A percentile compares a stretch with the other conserved stretches of the same genome.
phyloP scores from a whole-genome alignment of 1,284 basidiomycete genomes.

The Austroboletus niveus region DNA sequence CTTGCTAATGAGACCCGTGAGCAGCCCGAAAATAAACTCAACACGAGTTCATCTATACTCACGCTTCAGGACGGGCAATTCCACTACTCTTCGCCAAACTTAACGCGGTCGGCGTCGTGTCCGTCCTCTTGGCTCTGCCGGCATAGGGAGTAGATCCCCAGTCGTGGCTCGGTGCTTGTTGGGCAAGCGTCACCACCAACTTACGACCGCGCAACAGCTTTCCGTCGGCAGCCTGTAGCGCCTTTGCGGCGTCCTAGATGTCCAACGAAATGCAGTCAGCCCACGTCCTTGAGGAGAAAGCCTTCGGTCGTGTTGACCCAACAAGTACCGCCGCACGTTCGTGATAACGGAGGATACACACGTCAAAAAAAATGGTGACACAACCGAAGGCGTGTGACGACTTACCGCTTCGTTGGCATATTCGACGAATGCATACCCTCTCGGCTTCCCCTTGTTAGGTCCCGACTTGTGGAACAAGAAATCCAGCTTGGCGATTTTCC shows the following conservation, averaged over 20 bases:
- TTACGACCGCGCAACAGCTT: slow-evolving; percentile 84
- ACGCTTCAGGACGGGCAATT: slow-evolving; percentile 61
- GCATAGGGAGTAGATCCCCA: slow-evolving; percentile 28
- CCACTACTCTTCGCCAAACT: slow-evolving; percentile 79
- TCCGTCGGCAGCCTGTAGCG: slow-evolving; percentile 74
- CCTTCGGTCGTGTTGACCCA: slow-evolving; percentile 22
- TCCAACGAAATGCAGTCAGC: slow-evolving; percentile 22
- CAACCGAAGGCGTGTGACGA: slow-evolving; percentile 30
- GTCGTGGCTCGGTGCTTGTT: slow-evolving; percentile 65
- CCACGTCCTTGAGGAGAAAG: slow-evolving; percentile 5
- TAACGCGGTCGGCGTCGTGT: slow-evolving; percentile 75
- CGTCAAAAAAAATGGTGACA: slow-evolving; percentile 28
- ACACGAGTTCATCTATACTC: slow-evolving; percentile 25
- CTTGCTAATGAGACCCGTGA: slow-evolving; percentile 40
- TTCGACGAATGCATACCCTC: slow-evolving; percentile 95
- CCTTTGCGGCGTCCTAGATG: slow-evolving; percentile 80
- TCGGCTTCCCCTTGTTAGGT: slow-evolving; percentile 83
- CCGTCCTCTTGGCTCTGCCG: slow-evolving; percentile 27
- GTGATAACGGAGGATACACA: slow-evolving; percentile 41
- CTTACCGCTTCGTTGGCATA: slow-evolving; percentile 78
- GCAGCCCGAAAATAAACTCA: slow-evolving; percentile 3
- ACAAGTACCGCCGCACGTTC: slow-evolving; percentile 40
- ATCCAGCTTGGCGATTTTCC: slow-evolving; percentile 90
- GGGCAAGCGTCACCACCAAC: slow-evolving; percentile 86
- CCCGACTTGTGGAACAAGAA: slow-evolving; percentile 95